A percentile compares a stretch with the other conserved stretches of the same genome.
These are phyloP conservation scores for Calonectria fujianensis DNA, from an alignment of 2,329 filamentous ascomycete species.

Conservation along the genomic window DNA sequence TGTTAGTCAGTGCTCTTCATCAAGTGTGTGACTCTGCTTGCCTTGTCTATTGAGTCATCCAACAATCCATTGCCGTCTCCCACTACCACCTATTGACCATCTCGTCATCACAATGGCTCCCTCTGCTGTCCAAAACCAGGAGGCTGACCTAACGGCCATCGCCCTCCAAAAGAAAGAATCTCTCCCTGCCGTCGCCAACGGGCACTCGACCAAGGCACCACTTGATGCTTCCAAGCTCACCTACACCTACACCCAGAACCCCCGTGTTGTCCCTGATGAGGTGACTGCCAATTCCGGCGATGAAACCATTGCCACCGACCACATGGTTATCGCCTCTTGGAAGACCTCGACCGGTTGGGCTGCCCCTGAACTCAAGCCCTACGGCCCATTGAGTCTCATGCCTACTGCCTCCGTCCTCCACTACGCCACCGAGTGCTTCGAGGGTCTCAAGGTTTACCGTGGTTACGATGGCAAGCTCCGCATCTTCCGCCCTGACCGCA, in stretches of 20 bases:
- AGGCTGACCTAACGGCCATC: constrained; percentile 71
- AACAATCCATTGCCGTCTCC: background rate
- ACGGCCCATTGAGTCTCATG: constrained; percentile 85
- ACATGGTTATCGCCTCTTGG: constrained; percentile 89
- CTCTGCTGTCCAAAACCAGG: constrained; percentile 67
- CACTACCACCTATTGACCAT: constrained; percentile 26
- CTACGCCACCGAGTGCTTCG: constrained; percentile 94
- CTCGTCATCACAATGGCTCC: constrained; percentile 66
- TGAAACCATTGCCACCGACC: constrained; percentile 83
- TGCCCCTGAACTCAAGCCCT: constrained; percentile 83
- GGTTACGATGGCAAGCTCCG: constrained; percentile 84
- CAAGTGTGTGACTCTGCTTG: constrained; percentile 7
- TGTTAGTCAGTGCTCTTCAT: constrained; percentile 27
- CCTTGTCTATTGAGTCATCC: constrained; percentile 28
- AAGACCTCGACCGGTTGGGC: constrained; percentile 80
- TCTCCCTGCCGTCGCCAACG: constrained; percentile 58
- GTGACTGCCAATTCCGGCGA: constrained; percentile 66
- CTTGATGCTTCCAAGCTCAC: constrained; percentile 78
- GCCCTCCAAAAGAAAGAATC: constrained; percentile 71
- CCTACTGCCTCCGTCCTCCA: constrained; percentile 88
- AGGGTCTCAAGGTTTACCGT: constrained; percentile 88
- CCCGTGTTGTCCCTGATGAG: constrained; percentile 72
- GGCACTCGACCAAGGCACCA: constrained; percentile 71
- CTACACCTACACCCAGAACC: constrained; percentile 70
- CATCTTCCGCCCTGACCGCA: constrained; percentile 85